Evolutionary conservation across 2,329 filamentous ascomycete species (phyloP), one percentile per base, ranked within the genome.

Genomic region (Zasmidium cellare): DNA sequence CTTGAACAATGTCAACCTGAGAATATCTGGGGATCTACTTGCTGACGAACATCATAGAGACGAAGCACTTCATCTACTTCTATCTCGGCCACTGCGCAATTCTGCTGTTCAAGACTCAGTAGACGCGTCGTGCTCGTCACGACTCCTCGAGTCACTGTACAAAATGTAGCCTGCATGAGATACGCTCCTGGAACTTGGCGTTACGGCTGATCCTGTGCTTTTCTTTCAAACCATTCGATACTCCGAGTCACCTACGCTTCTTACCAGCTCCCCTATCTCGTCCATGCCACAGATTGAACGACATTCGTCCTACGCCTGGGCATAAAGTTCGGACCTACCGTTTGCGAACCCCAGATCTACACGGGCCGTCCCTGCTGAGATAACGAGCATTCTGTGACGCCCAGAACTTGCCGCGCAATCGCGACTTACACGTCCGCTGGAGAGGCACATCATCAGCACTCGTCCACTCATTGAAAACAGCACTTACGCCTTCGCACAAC

Each of bases 21-120:
- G 23, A 23, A 41, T n/a, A n/a, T n/a, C n/a, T n/a, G n/a, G n/a
- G n/a, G n/a, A n/a, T n/a, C 47, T 46, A 24, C 19, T 48, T 49
- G 38, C 55, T 71, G 46, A 71, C 72, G 31, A 3, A 25, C 18
- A 2, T 9, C 45, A 38, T 79, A 97, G 94, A 97, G 78, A 97
- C 94, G 24, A 97, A 97, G 81, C 94, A 99, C 79, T 99, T 99
- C 82, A 97, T 99, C 76, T 99, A 99, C 82, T 99, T 99, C 82
- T 99, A 99, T 81, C 89, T 99, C 59, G 94, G 94, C 55, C 94
- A 97, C 82, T 97, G 92, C 77, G 94, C 94, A 59, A 97, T 99
- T 74, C 84, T 99, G 56, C 87, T 99, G 53, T 99, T 97, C 87
- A 99, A 99, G 84, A 99, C 25, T 5, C 25, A 28, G 11, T 28